A percentile compares a stretch with the other conserved stretches of the same genome.
Evolutionary conservation across 176 grass and related monocot genomes (phyloP).

Genomic region (Pontederia paniculata): DNA sequence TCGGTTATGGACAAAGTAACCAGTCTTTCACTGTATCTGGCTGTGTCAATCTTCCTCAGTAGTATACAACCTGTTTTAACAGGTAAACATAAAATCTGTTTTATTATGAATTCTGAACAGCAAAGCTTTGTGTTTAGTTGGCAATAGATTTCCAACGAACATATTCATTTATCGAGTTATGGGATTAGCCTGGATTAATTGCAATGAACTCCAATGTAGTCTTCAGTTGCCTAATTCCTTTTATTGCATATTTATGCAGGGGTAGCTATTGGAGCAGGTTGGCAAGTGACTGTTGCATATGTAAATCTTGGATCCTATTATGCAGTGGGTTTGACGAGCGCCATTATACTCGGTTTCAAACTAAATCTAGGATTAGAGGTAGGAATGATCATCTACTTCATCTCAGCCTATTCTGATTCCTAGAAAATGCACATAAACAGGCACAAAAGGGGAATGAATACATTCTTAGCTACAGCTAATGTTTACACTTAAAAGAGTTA

Average conservation of each 20-base stretch:
- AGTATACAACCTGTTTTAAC: slow-evolving; percentile 89
- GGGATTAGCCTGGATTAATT: background rate
- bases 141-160: background rate
- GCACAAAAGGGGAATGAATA: background rate
- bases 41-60: slow-evolving; percentile 85
- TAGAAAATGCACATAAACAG: background rate
- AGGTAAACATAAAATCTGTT: slow-evolving; percentile 9
- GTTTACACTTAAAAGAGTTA: background rate
- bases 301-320: slow-evolving; percentile 84
- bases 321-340: slow-evolving; percentile 61
- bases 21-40: slow-evolving; percentile 38
- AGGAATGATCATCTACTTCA: background rate
- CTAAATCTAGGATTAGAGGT: slow-evolving; percentile 53
- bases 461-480: background rate
- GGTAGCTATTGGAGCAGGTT: slow-evolving; percentile 64
- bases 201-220: background rate
- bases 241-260: slow-evolving; percentile 21
- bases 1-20: slow-evolving; percentile 56
- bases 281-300: slow-evolving; percentile 74
- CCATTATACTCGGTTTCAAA: slow-evolving; percentile 62
- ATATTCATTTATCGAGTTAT: background rate
- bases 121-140: background rate
- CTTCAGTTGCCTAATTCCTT: background rate
- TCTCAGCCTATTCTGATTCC: background rate
- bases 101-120: background rate